Conservation (phyloP, 768 basidiomycete species). For the Scleroderma bovista region DNA sequence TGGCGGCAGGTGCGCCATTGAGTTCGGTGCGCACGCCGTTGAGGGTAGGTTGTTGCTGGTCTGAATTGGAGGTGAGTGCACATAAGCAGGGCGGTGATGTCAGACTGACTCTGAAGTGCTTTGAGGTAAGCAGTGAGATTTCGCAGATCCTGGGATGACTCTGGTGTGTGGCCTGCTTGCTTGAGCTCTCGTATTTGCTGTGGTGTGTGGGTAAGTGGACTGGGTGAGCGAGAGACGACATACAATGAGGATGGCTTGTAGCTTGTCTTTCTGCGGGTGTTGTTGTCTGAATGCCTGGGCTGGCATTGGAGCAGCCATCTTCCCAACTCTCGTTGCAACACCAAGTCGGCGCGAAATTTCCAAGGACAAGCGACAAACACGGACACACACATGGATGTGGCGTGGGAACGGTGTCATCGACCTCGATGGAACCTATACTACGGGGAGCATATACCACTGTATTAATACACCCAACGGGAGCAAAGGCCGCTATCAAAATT, state of each 20-base stretch:
- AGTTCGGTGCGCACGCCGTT: constrained; percentile 24
- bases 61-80: no score
- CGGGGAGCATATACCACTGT: no score
- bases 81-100: no score
- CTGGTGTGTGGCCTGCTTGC: constrained; percentile 39
- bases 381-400: no score
- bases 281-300: constrained; percentile 16
- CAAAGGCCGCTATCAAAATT: no score
- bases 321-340: no score
- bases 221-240: neutral
- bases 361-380: no score
- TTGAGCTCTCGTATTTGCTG: constrained; percentile 43
- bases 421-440: no score
- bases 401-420: no score
- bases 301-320: constrained; percentile 12
- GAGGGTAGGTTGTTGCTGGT: constrained; percentile 5
- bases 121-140: constrained; percentile 35
- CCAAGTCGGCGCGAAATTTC: no score
- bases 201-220: neutral
- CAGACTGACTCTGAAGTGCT: constrained; percentile 19
- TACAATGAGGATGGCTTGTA: constrained; percentile 18
- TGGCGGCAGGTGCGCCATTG: constrained; percentile 25
- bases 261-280: constrained; percentile 21
- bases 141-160: constrained; percentile 39
- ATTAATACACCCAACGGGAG: no score